Conservation (phyloP, 1,284 basidiomycete genomes). For the Sphaerobolus stellatus region DNA sequence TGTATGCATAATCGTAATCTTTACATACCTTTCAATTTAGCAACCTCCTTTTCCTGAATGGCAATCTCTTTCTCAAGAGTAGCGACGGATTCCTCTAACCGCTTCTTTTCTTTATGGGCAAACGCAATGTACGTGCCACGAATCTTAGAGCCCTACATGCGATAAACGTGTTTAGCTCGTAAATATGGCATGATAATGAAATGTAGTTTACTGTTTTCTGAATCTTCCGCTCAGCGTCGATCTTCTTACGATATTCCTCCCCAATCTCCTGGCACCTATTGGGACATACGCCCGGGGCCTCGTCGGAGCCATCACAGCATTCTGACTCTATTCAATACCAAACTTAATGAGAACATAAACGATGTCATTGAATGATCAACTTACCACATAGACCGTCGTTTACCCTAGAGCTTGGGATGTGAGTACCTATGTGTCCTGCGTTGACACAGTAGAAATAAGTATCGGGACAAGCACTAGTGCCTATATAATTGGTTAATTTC, state of each 20-base stretch:
- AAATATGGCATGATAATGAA: neutral
- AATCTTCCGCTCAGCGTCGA: slow-evolving; percentile 72
- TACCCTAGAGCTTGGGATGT: slow-evolving; percentile 82
- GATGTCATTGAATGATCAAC: slow-evolving; percentile 27
- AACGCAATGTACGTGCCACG: slow-evolving; percentile 84
- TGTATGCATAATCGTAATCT: too few species aligned
- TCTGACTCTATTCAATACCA: slow-evolving; percentile 62
- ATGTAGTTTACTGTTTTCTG: slow-evolving; percentile 66
- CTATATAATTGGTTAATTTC: slow-evolving; percentile 38
- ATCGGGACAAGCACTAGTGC: slow-evolving; percentile 84
- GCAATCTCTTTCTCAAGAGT: slow-evolving; percentile 59
- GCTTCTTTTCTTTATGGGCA: slow-evolving; percentile 83
- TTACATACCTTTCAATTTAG: slow-evolving; percentile 62
- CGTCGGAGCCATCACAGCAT: slow-evolving; percentile 99
- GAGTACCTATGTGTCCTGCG: slow-evolving; percentile 81
- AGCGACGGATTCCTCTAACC: slow-evolving; percentile 63
- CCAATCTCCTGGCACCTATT: slow-evolving; percentile 81
- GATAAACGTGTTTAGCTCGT: neutral
- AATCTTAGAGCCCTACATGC: slow-evolving; percentile 80
- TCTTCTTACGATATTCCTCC: slow-evolving; percentile 61
- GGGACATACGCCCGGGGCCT: slow-evolving; percentile 75
- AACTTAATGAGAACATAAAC: slow-evolving; percentile 11
- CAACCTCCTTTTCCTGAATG: slow-evolving; percentile 67
- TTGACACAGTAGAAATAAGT: slow-evolving; percentile 87
- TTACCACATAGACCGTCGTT: slow-evolving; percentile 92